Evolutionary conservation across 2,329 filamentous ascomycete genomes (phyloP).

Genomic region (Paracoccidioides lutzii): DNA sequence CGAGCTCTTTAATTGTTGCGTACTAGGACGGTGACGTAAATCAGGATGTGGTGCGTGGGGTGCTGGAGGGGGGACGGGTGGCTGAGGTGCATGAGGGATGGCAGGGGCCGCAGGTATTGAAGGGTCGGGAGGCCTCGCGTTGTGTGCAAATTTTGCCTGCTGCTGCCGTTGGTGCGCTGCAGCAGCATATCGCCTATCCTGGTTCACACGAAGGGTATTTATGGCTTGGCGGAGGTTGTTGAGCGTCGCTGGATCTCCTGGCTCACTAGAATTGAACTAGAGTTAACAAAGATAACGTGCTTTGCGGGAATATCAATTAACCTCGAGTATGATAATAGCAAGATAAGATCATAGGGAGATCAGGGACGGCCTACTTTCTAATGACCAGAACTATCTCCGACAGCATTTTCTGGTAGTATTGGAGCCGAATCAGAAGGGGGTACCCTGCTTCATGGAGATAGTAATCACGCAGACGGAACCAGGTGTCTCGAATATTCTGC

Average conservation of each 20-base stretch:
- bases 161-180: not conserved
- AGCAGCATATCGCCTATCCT: slow-evolving; percentile 5
- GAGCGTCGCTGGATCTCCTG: slow-evolving; percentile 8
- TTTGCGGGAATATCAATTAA: not conserved
- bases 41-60: not conserved
- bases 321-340: not conserved
- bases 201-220: slow-evolving; percentile 3
- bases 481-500: slow-evolving; percentile 36
- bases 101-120: not conserved
- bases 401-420: slow-evolving; percentile 39
- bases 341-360: not conserved
- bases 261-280: slow-evolving; percentile 4
- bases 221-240: slow-evolving; percentile 12
- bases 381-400: slow-evolving; percentile 33
- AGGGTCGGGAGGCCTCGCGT: not conserved
- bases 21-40: not conserved
- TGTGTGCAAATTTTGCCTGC: not conserved
- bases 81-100: not conserved
- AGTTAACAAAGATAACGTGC: not conserved
- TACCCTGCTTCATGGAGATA: slow-evolving; percentile 37
- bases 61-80: not conserved
- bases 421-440: slow-evolving; percentile 35
- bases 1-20: slow-evolving; percentile 3
- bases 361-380: slow-evolving; percentile 30
- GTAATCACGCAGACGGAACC: slow-evolving; percentile 36